Conservation (phyloP, 2,329 filamentous ascomycete species). For the Talaromyces sp. region DNA sequence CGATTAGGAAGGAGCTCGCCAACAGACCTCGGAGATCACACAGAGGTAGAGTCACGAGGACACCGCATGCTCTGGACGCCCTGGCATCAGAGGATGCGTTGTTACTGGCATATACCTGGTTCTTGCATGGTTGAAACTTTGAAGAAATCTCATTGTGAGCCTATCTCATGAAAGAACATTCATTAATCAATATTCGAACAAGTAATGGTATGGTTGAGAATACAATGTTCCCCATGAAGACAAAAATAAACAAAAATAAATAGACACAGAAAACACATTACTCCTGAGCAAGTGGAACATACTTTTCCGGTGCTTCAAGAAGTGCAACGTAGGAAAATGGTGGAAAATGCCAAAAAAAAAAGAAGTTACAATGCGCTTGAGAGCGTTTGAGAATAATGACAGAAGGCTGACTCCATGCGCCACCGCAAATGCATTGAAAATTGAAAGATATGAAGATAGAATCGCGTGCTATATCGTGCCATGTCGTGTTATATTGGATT, state of each 20-base stretch:
- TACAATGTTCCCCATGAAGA: neutral
- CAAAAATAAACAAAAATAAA: neutral
- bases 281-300: neutral
- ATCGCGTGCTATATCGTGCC: constrained; percentile 35
- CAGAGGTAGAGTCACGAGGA: neutral
- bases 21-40: neutral
- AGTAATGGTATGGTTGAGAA: constrained; percentile 7
- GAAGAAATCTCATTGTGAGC: neutral
- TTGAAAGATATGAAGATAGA: neutral
- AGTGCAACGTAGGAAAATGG: neutral
- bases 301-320: neutral
- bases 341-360: neutral
- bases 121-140: neutral
- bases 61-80: neutral
- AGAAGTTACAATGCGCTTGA: constrained; percentile 2
- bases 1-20: neutral
- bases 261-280: neutral
- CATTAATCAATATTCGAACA: neutral
- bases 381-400: constrained; percentile 6
- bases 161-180: neutral
- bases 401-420: constrained; percentile 18
- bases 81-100: neutral
- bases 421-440: constrained; percentile 17
- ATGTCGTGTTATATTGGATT: constrained; percentile 36
- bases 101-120: neutral